These are phyloP conservation scores for Elsinoe perseae DNA, from an alignment of 2,329 filamentous ascomycete genomes.

Conservation along the genomic window DNA sequence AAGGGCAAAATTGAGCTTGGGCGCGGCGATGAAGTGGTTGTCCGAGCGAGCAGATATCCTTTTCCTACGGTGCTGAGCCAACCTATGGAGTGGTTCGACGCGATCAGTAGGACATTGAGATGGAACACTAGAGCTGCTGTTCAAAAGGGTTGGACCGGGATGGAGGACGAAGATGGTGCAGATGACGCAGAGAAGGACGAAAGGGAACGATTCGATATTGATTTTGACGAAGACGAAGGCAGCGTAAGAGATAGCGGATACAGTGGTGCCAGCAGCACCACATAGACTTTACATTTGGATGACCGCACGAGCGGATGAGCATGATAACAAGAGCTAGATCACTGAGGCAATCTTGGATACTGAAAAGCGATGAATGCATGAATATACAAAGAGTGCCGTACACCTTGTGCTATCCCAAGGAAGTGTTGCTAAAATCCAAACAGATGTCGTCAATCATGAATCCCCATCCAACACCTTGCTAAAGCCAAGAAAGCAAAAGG, in stretches of 20 bases:
- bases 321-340: background rate
- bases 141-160: slow-evolving; percentile 70
- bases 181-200: slow-evolving; percentile 41
- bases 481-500: background rate
- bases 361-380: background rate
- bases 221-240: slow-evolving; percentile 60
- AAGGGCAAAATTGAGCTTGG: slow-evolving; percentile 90
- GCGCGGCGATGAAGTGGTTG: slow-evolving; percentile 91
- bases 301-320: background rate
- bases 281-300: slow-evolving; percentile 1
- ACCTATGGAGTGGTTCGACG: slow-evolving; percentile 80
- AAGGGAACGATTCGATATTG: slow-evolving; percentile 80
- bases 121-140: slow-evolving; percentile 85
- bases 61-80: slow-evolving; percentile 93
- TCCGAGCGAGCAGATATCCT: slow-evolving; percentile 90
- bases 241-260: slow-evolving; percentile 28
- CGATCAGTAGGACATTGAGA: slow-evolving; percentile 78
- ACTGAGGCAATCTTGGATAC: background rate
- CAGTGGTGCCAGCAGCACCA: slow-evolving; percentile 18
- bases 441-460: background rate
- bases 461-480: slow-evolving; percentile 4
- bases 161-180: slow-evolving; percentile 33
- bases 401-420: background rate
- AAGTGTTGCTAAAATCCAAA: no score
- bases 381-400: background rate